Evolutionary conservation across 768 basidiomycete species (phyloP), one percentile per base, ranked within the genome.

Genomic region (Trametes villosa): DNA sequence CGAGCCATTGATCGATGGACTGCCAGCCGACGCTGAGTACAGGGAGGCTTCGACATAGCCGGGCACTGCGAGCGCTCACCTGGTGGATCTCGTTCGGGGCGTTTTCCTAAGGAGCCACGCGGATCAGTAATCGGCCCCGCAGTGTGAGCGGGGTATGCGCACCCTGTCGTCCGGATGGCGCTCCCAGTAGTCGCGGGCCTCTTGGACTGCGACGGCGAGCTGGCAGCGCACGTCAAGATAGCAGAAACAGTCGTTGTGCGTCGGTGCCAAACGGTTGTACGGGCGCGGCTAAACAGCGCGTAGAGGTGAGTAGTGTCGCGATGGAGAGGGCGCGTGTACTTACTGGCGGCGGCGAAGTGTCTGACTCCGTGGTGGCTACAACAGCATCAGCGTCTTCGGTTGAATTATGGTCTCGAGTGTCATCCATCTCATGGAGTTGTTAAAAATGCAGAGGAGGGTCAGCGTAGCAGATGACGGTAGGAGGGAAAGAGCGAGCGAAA

Each of bases 161-260:
- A 60, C 59, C 9, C 11, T n/a, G 22, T 48, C 44, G 29, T 60
- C 34, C 8, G 59, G 51, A 27, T 60, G 31, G 1, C 36, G 33
- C 9, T 34, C 45, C 59, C 59, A 60, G 22, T 60, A 60, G 6
- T 60, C 52, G 15, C 52, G 59, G 9, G 52, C 59, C 20, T 31
- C 51, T 24, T 59, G 58, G 17, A 46, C 53, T 0, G 58, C 58
- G 0, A 60, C 34, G 4, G 52, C 52, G 18, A 60, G 26, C 18
- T 60, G 59, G 18, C 59, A 60, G 5, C 59, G 59, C 24, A 52
- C 45, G 26, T 60, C 59, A 9, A 47, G 18, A 26, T 53, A 48
- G 52, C 59, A 60, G 13, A 45, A 52, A 17, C 59, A 60, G n/a
- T 49, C 36, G 38, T 13, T 20, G 38, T 60, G 59, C 2, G 12